phyloP scores from a whole-genome alignment of 805 yeast genomes.

The Yarrowia sp. region DNA sequence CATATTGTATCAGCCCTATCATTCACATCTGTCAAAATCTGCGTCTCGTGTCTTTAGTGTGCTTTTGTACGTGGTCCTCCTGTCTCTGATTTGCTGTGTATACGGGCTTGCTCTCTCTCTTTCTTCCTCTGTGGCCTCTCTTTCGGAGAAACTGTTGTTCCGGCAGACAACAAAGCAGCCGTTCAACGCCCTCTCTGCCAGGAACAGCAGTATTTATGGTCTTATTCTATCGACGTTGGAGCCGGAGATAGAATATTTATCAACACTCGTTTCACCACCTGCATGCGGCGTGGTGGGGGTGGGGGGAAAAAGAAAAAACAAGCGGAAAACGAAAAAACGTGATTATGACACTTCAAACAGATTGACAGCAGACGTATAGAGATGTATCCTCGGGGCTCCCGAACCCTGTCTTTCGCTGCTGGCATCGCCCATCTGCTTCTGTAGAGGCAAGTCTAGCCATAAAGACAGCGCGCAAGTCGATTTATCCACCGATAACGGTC shows the following conservation, averaged over 20 bases:
- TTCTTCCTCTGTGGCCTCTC: not conserved
- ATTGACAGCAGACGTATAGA: not conserved
- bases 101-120: not conserved
- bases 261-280: not conserved
- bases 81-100: not conserved
- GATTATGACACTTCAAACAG: not conserved
- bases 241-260: no score
- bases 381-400: no score
- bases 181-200: no score
- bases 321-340: not conserved
- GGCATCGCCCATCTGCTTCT: no score
- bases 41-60: not conserved
- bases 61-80: not conserved
- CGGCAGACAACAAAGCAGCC: not conserved
- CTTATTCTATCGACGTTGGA: no score
- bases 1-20: not conserved
- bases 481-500: no score
- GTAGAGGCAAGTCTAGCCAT: no score
- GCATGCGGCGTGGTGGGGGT: not conserved
- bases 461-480: no score
- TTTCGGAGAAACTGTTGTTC: constrained; percentile 3
- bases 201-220: no score
- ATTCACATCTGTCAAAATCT: not conserved
- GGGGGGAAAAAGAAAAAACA: not conserved
- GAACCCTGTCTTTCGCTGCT: no score